Evolutionary conservation across 1,139 yeast genomes (phyloP), one percentile per base, ranked within the genome.

Genomic region (Debaryomyces sp.): DNA sequence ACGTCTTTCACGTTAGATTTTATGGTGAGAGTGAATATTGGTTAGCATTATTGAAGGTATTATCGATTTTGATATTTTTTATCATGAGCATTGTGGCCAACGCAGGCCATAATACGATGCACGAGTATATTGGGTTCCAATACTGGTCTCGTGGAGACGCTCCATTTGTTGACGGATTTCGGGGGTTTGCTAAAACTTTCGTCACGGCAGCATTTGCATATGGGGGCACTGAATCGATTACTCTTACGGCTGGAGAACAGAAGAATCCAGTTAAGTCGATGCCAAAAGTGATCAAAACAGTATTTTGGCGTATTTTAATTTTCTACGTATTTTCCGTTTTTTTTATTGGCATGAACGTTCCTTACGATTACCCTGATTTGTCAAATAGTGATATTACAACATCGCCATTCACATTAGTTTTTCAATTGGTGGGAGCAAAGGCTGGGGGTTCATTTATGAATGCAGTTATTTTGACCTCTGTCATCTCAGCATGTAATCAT

Each of bases 231-330:
- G 90, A 85, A 62, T 72, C 82, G 7, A 78, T 85, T 45, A 80
- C 86, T 17, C 72, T 85, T 53, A 82, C 89, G 4, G 85, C 87
- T 7, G 90, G 87, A 27, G 89, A 85, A 64, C 78, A 85, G 32
- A 71, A 73, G 52, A 81, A 82, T 58, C 90, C 90, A 1, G 64
- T 73, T 2, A 71, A 78, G 54, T 75, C 78, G 32, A 81, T 85
- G 57, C 87, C 86, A 23, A 76, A 75, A 52, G 82, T 83, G 26
- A 76, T 84, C 46, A 77, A 74, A 52, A 78, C 82, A 3, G 87
- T 83, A 6, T 84, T 85, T 60, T 78, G 79, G 74, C 75, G 78
- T 52, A 72, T 73, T 40, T 51, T 72, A 43, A 58, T 74, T 17
- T 74, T 74, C 54, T 74, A 73, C 53, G 54, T 74, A 22, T 64